These are phyloP conservation scores for Toxicodendron radicans DNA, from an alignment of 345 rosid genomes.

Conservation along the genomic window DNA sequence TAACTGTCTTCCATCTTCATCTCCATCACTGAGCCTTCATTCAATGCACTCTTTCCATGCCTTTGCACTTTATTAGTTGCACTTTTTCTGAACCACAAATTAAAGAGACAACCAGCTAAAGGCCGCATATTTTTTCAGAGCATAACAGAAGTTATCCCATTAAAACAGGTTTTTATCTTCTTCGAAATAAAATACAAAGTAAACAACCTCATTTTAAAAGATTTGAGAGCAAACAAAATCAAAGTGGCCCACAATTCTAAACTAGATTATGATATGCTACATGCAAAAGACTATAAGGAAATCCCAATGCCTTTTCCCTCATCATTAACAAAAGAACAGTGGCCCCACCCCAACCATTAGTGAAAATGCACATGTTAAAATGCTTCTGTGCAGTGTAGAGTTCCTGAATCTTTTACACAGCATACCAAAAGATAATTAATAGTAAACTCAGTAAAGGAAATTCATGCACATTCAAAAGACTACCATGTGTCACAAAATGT, in stretches of 20 bases:
- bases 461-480: neutral
- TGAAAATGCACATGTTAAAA: too few relatives aligned
- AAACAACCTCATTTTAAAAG: neutral
- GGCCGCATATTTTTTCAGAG: neutral
- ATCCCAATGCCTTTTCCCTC: neutral
- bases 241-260: conserved; percentile 7
- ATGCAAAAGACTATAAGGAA: neutral
- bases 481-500: neutral
- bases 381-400: too few relatives aligned
- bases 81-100: conserved; percentile 40
- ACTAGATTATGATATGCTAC: neutral
- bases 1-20: conserved; percentile 25
- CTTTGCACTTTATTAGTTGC: conserved; percentile 30
- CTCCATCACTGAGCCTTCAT: conserved; percentile 18
- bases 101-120: conserved; percentile 12
- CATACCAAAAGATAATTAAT: neutral
- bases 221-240: neutral
- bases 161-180: neutral
- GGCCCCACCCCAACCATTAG: too few relatives aligned
- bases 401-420: too few relatives aligned
- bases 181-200: neutral
- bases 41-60: conserved; percentile 16
- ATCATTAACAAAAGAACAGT: neutral
- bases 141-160: neutral
- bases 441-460: neutral